Percentiles rank a stretch among this genome's conserved stretches.
These are phyloP conservation scores for Colletotrichum sp. DNA, from an alignment of 2,329 filamentous ascomycete genomes.

Conservation along the genomic window DNA sequence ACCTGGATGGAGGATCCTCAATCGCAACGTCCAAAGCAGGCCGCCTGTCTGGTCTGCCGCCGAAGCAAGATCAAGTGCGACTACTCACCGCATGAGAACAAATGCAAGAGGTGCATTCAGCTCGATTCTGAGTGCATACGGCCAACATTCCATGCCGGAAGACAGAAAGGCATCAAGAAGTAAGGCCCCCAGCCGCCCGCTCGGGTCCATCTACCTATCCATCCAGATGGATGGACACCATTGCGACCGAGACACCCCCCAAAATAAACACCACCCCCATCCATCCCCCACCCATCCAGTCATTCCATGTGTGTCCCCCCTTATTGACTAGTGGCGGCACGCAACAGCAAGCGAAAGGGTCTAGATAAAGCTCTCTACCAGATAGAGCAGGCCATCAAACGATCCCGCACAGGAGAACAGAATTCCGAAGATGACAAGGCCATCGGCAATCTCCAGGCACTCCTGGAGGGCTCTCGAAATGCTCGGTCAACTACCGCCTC, in stretches of 20 bases:
- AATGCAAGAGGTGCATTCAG: slow-evolving; percentile 67
- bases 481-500: slow-evolving; percentile 22
- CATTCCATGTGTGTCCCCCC: slow-evolving; percentile 13
- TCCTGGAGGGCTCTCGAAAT: slow-evolving; percentile 36
- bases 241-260: background rate
- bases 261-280: background rate
- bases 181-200: slow-evolving; percentile 37
- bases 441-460: slow-evolving; percentile 45
- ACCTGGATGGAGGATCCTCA: slow-evolving; percentile 23
- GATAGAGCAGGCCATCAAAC: slow-evolving; percentile 72
- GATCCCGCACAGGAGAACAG: slow-evolving; percentile 53
- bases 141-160: slow-evolving; percentile 74
- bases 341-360: slow-evolving; percentile 71
- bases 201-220: background rate
- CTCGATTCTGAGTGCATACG: slow-evolving; percentile 67
- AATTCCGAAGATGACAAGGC: slow-evolving; percentile 50
- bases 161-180: slow-evolving; percentile 82
- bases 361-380: slow-evolving; percentile 77
- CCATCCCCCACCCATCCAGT: background rate
- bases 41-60: slow-evolving; percentile 69
- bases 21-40: slow-evolving; percentile 35
- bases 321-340: slow-evolving; percentile 5
- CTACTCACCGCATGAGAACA: slow-evolving; percentile 53
- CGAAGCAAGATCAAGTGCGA: slow-evolving; percentile 74
- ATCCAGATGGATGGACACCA: background rate